phyloP scores from a whole-genome alignment of 2,329 filamentous ascomycete species.

The Epicoccum sorghinum region DNA sequence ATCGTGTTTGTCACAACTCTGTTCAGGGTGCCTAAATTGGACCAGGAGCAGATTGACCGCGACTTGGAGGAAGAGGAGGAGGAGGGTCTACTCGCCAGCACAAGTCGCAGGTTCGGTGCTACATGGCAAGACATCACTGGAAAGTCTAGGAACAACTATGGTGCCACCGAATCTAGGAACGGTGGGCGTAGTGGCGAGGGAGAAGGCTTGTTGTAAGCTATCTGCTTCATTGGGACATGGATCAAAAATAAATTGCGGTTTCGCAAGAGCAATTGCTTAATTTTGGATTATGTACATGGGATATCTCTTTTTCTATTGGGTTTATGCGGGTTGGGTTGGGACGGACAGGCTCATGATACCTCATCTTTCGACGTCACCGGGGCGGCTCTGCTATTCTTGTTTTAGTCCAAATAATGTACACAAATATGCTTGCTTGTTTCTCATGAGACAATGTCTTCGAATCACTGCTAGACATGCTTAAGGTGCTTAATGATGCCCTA shows the following conservation, averaged over 20 bases:
- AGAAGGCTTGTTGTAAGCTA: constrained; percentile 1
- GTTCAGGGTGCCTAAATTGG: constrained; percentile 78
- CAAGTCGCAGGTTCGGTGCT: constrained; percentile 79
- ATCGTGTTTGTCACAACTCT: constrained; percentile 79
- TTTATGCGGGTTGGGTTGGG: too few species aligned
- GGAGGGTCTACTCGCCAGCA: constrained; percentile 85
- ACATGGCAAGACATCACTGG: constrained; percentile 89
- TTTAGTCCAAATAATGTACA: too few species aligned
- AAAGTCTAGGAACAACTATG: constrained; percentile 48
- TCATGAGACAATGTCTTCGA: too few species aligned
- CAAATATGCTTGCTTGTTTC: too few species aligned
- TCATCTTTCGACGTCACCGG: background rate
- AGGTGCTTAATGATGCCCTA: too few species aligned
- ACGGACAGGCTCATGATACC: constrained; percentile 7
- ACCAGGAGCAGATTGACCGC: constrained; percentile 79
- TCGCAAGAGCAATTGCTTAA: too few species aligned
- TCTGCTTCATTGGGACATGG: too few species aligned
- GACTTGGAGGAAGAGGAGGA: constrained; percentile 93
- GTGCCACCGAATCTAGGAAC: constrained; percentile 34
- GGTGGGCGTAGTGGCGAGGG: constrained; percentile 24
- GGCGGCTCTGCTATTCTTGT: too few species aligned
- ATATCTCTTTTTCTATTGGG: too few species aligned
- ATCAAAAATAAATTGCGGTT: too few species aligned
- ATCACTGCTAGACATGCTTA: too few species aligned
- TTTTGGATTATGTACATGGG: too few species aligned